phyloP scores from a whole-genome alignment of 2,329 filamentous ascomycete genomes.

The Septoria petroselini region DNA sequence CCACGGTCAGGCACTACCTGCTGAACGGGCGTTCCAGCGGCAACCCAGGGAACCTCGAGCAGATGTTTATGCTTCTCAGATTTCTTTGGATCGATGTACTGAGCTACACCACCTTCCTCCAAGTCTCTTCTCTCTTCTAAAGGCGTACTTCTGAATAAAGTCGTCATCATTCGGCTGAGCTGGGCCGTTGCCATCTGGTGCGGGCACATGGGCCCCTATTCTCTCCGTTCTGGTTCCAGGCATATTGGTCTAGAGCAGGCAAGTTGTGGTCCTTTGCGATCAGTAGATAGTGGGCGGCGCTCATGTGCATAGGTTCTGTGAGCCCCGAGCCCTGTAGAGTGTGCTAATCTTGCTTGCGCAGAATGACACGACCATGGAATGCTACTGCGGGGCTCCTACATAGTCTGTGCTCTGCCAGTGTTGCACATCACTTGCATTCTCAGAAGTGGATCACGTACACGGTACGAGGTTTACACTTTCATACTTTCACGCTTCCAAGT shows the following conservation, averaged over 20 bases:
- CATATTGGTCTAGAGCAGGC: not conserved
- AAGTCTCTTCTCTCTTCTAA: constrained; percentile 32
- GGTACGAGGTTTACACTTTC: no score
- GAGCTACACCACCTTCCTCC: constrained; percentile 22
- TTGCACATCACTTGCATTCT: no score
- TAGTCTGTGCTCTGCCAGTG: no score
- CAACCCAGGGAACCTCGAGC: constrained; percentile 35
- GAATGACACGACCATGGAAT: no score
- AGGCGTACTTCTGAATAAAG: constrained; percentile 25
- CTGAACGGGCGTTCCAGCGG: constrained; percentile 22
- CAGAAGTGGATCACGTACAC: no score
- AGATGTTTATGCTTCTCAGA: constrained; percentile 29
- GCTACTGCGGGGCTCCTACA: no score
- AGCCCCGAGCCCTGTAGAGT: no score
- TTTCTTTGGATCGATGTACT: constrained; percentile 33
- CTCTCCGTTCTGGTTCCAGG: not conserved
- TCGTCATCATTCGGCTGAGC: constrained; percentile 18
- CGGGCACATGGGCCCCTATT: constrained; percentile 17
- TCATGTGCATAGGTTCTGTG: no score
- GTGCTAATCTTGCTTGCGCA: no score
- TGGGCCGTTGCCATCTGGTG: constrained; percentile 23
- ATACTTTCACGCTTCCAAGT: no score
- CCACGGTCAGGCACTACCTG: constrained; percentile 21
- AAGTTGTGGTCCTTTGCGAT: no score
- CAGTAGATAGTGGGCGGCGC: no score